Evolutionary conservation across 805 yeast genomes (phyloP).

Genomic region (Sugiyamaella floridensis): DNA sequence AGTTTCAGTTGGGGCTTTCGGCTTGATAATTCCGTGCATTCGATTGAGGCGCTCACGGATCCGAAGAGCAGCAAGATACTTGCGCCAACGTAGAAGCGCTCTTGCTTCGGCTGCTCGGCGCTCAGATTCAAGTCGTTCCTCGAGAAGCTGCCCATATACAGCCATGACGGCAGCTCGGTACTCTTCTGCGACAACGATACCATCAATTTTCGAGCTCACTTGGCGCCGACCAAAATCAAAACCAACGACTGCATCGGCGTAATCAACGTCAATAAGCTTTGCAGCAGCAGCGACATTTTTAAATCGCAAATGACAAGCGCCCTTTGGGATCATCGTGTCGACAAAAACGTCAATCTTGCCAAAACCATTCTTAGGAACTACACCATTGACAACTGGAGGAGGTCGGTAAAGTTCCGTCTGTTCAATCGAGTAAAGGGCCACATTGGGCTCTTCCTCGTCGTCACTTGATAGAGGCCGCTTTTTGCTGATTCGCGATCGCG

Average conservation of each 20-base stretch:
- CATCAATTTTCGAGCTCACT: constrained; percentile 62
- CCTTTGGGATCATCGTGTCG: constrained; percentile 66
- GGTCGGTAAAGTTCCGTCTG: constrained; percentile 65
- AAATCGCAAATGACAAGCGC: constrained; percentile 53
- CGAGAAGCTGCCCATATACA: constrained; percentile 43
- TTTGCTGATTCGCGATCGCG: constrained; percentile 17
- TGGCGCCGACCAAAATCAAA: constrained; percentile 58
- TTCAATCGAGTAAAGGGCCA: constrained; percentile 63
- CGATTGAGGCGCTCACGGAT: constrained; percentile 19
- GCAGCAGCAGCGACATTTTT: constrained; percentile 62
- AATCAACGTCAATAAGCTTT: constrained; percentile 59
- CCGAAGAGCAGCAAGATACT: constrained; percentile 29
- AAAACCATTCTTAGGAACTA: constrained; percentile 58
- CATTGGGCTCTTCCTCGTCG: constrained; percentile 58
- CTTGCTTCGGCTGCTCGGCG: constrained; percentile 38
- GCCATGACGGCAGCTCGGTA: constrained; percentile 52
- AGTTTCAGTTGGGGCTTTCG: constrained; percentile 2
- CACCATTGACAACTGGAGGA: constrained; percentile 51
- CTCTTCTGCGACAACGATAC: constrained; percentile 65
- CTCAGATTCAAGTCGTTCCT: constrained; percentile 43
- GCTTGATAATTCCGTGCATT: constrained; percentile 19
- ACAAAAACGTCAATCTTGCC: constrained; percentile 72
- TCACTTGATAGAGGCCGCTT: constrained; percentile 22
- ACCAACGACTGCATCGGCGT: constrained; percentile 80
- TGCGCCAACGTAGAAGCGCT: constrained; percentile 31